Percentiles rank a stretch among this genome's conserved stretches.
phyloP scores from a whole-genome alignment of 345 rosid genomes.

The Populus ilicifolia region DNA sequence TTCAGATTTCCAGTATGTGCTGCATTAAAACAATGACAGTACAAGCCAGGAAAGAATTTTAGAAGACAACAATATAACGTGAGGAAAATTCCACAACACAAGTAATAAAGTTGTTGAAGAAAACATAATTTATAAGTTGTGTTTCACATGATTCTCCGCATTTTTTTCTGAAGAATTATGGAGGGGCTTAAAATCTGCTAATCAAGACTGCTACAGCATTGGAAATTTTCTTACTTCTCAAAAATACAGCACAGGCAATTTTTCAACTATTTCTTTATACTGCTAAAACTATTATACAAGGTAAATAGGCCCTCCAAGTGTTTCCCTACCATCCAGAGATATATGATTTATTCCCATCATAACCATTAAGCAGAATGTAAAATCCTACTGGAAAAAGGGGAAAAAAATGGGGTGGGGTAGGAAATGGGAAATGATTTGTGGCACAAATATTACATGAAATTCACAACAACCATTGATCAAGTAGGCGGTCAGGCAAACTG shows the following conservation, averaged over 20 bases:
- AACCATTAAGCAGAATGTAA: not conserved
- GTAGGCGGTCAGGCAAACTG: too few relatives aligned
- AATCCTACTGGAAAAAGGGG: not conserved
- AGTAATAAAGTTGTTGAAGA: not conserved
- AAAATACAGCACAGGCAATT: not conserved
- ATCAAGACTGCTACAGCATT: not conserved
- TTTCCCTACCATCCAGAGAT: not conserved
- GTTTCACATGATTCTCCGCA: not conserved
- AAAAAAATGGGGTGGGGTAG: not conserved
- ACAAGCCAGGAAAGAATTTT: not conserved
- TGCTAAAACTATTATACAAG: not conserved
- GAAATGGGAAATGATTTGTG: too few relatives aligned
- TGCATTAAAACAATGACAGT: conserved; percentile 30
- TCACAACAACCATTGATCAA: too few relatives aligned
- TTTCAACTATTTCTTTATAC: not conserved
- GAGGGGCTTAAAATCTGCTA: not conserved
- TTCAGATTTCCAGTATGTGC: conserved; percentile 86
- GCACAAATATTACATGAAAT: too few relatives aligned
- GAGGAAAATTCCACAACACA: not conserved
- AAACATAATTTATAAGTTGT: not conserved
- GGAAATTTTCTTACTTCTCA: not conserved
- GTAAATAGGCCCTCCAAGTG: not conserved
- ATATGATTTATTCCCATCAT: not conserved
- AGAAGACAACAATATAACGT: not conserved
- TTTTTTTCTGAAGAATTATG: not conserved